phyloP scores from a whole-genome alignment of 306 rosid genomes.

The Neltuma alba region DNA sequence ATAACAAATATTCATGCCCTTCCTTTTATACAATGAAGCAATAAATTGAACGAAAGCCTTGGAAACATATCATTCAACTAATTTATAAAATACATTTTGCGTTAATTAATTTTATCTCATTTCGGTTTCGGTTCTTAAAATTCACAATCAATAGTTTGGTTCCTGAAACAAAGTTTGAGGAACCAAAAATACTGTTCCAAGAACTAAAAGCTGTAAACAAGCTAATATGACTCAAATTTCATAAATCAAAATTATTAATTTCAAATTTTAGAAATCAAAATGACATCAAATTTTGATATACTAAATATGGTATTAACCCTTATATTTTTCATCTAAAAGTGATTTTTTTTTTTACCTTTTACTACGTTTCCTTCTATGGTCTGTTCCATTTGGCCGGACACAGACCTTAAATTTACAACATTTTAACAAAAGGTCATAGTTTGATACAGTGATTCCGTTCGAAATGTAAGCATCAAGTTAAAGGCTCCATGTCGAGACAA shows the following conservation, averaged over 20 bases:
- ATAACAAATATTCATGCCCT: not conserved
- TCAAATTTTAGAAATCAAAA: too few species aligned
- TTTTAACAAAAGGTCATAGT: not conserved
- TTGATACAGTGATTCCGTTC: not conserved
- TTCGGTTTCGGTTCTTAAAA: too few species aligned
- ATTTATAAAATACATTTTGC: too few species aligned
- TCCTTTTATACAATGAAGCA: not conserved
- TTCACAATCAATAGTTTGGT: too few species aligned
- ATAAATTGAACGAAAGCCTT: not conserved
- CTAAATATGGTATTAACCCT: too few species aligned
- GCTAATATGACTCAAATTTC: too few species aligned
- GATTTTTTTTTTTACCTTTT: not conserved
- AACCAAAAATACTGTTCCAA: too few species aligned
- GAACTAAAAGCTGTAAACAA: too few species aligned
- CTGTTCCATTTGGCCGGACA: not conserved
- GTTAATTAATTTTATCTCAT: too few species aligned
- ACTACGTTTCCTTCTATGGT: not conserved
- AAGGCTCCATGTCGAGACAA: not conserved
- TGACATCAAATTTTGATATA: too few species aligned
- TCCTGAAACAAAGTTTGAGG: too few species aligned
- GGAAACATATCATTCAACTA: not conserved
- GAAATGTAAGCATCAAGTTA: not conserved
- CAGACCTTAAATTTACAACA: not conserved
- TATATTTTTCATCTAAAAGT: not conserved
- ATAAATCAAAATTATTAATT: too few species aligned